Evolutionary conservation across 345 rosid genomes (phyloP).

Genomic region (Clausena lansium): DNA sequence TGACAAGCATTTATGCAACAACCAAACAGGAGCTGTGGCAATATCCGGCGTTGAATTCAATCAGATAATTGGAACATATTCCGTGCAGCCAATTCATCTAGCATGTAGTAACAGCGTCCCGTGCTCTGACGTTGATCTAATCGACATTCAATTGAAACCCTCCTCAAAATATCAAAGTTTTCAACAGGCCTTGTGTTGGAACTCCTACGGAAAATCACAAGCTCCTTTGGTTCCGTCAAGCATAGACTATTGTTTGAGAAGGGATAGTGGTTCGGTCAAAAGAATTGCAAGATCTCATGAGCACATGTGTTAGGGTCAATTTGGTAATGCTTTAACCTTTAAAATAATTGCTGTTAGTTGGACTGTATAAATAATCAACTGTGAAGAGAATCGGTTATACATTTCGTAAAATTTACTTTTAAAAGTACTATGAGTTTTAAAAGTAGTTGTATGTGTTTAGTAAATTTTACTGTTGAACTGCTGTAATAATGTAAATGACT

Average conservation of each 20-base stretch:
- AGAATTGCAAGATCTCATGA: conserved; percentile 55
- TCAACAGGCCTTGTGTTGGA: conserved; percentile 62
- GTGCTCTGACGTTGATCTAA: conserved; percentile 68
- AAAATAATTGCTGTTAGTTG: too few relatives aligned
- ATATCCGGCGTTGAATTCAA: conserved; percentile 61
- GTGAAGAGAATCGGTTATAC: too few relatives aligned
- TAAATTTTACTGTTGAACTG: too few relatives aligned
- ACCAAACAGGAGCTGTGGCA: conserved; percentile 71
- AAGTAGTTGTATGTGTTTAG: rapidly evolving
- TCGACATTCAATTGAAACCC: conserved; percentile 57
- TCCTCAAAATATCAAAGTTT: conserved; percentile 32
- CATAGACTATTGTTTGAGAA: conserved; percentile 70
- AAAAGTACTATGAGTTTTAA: too few relatives aligned
- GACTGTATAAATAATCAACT: rapidly evolving
- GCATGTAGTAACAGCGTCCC: conserved; percentile 76
- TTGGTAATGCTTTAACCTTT: background rate
- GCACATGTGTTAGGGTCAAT: conserved; percentile 33
- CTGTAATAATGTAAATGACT: too few relatives aligned
- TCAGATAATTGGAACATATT: conserved; percentile 63
- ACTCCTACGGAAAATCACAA: conserved; percentile 76
- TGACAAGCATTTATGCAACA: conserved; percentile 69
- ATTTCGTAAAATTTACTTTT: too few relatives aligned
- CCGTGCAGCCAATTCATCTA: conserved; percentile 59
- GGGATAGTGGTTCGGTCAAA: conserved; percentile 33
- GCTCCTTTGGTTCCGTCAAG: conserved; percentile 78